phyloP scores from a whole-genome alignment of 805 yeast genomes.

The Candida easanensis region DNA sequence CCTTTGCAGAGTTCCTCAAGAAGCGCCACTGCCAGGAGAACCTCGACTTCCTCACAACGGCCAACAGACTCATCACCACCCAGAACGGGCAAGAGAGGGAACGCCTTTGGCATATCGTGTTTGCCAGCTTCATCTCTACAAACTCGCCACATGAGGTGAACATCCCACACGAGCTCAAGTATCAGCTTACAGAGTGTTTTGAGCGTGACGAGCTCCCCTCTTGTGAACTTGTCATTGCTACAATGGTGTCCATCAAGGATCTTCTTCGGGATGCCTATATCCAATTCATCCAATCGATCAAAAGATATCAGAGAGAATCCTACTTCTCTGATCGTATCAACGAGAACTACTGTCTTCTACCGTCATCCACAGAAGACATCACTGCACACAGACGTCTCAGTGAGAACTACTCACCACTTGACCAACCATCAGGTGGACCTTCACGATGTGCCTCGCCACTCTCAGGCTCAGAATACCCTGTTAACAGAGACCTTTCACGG shows the following conservation, averaged over 20 bases:
- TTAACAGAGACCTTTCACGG: conserved; percentile 2
- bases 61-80: conserved; percentile 18
- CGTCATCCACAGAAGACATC: conserved; percentile 17
- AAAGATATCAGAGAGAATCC: conserved; percentile 4
- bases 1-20: conserved; percentile 24
- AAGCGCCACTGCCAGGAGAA: conserved; percentile 27
- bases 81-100: conserved; percentile 5
- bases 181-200: conserved; percentile 11
- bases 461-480: conserved; percentile 8
- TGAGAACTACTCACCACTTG: conserved; percentile 23
- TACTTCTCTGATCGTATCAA: conserved; percentile 11
- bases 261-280: conserved; percentile 25
- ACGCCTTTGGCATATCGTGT: conserved; percentile 23
- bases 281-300: conserved; percentile 22
- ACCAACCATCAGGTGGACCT: conserved; percentile 9
- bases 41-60: conserved; percentile 25
- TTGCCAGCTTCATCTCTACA: conserved; percentile 40
- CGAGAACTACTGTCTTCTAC: conserved; percentile 17
- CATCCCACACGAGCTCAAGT: conserved; percentile 26
- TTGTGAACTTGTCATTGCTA: conserved; percentile 16
- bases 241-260: conserved; percentile 23
- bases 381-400: conserved; percentile 14
- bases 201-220: conserved; percentile 16
- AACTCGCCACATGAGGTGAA: conserved; percentile 36
- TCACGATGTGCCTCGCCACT: conserved; percentile 22